A percentile compares a stretch with the other conserved stretches of the same genome.
These are phyloP conservation scores for Hygrocybe punicea DNA, from an alignment of 768 basidiomycete genomes.

Conservation along the genomic window DNA sequence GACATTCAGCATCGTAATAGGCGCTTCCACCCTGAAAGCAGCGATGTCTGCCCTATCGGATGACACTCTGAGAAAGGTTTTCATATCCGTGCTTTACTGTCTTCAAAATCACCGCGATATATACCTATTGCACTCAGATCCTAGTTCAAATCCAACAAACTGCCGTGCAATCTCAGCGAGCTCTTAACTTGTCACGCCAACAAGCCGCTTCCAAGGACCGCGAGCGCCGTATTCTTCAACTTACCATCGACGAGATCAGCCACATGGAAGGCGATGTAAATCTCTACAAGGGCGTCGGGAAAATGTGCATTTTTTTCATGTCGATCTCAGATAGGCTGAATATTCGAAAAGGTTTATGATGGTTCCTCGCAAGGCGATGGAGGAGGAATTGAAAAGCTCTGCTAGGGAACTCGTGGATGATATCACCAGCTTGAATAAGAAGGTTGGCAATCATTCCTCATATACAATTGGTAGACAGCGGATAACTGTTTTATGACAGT, in stretches of 20 bases:
- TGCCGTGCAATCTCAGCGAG: constrained; percentile 78
- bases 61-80: constrained; percentile 78
- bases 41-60: constrained; percentile 64
- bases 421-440: constrained; percentile 76
- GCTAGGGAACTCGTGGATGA: constrained; percentile 86
- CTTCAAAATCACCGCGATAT: background rate
- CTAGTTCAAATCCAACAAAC: constrained; percentile 90
- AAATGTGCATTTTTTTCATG: constrained; percentile 60
- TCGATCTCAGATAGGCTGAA: background rate
- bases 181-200: constrained; percentile 67
- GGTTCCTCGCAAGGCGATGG: constrained; percentile 77
- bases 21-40: background rate
- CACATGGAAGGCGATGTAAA: constrained; percentile 69
- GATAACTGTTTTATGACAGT: constrained; percentile 40
- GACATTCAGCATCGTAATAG: background rate
- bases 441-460: constrained; percentile 47
- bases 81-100: background rate
- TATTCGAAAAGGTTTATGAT: constrained; percentile 76
- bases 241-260: constrained; percentile 82
- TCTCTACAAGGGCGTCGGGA: constrained; percentile 92
- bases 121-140: constrained; percentile 51
- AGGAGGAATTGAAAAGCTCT: constrained; percentile 65
- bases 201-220: constrained; percentile 80
- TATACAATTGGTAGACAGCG: background rate
- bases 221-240: constrained; percentile 83